Evolutionary conservation across 2,329 filamentous ascomycete species (phyloP), one percentile per base, ranked within the genome.

Genomic region (Pleomassaria siparia): DNA sequence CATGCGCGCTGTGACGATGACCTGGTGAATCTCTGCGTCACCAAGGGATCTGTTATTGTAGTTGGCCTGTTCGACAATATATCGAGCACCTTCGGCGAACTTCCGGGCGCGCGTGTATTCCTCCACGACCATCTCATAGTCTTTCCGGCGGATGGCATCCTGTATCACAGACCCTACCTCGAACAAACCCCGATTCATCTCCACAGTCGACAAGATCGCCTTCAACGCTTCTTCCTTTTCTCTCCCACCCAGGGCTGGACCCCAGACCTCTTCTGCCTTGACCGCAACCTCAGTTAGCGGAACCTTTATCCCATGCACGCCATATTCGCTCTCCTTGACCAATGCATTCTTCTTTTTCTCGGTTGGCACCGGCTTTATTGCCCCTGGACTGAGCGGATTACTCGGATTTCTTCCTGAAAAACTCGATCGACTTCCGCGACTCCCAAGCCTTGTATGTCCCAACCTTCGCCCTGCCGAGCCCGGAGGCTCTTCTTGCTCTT

Each of bases 261-360:
- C 94, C 91, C 95, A 99, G 8, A 99, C 88, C 63, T 99, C 94
- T 70, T 97, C 91, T 0, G 92, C 94, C 71, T 96, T 96, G 51
- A 91, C 88, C 1, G 89, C 90, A 10, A 95, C 89, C 61, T 97
- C 94, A 9, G 94, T 79, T 45, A 99, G 76, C 15, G 94, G 92
- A 1, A 80, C 82, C 66, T 95, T 95, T 71, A 99, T 96, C 10
- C 71, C 67, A 46, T 69, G 58, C 10, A 72, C 69, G 30, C 69
- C 69, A 41, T 71, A 72, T 44, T 72, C 69, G 50, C 89, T 95
- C 73, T 96, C 92, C 70, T 96, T 96, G 30, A 87, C 81, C 39
- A 97, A 77, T 0, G 94, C 91, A 68, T 95, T 96, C 77, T 96
- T 96, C 71, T 87, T 89, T 54, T 80, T 80, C 54, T 88, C 86